Evolutionary conservation across 73 alveolate genomes (phyloP).

Genomic region (Symbiodinium natans): DNA sequence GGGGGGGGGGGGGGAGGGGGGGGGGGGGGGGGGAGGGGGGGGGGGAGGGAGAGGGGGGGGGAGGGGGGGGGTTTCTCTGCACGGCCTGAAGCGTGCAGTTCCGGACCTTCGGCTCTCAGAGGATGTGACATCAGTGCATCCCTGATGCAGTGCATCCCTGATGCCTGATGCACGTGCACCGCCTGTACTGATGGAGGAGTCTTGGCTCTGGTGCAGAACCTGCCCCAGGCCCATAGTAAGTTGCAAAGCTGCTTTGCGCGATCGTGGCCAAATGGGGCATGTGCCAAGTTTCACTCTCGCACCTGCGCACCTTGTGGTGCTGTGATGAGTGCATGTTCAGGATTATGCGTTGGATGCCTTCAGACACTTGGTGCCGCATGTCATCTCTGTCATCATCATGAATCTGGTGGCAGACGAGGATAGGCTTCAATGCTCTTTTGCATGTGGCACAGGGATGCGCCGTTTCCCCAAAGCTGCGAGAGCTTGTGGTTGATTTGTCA

Average conservation of each 20-base stretch:
- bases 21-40: no score
- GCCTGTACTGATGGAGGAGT: no score
- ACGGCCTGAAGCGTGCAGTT: no score
- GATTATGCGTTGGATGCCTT: background rate
- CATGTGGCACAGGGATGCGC: no score
- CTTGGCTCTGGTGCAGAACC: background rate
- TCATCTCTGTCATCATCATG: constrained; percentile 6
- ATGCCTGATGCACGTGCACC: no score
- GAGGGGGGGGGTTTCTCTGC: no score
- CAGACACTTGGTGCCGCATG: background rate
- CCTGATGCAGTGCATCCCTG: no score
- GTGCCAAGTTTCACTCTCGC: background rate
- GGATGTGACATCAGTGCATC: no score
- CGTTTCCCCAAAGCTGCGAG: no score
- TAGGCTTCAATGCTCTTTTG: background rate
- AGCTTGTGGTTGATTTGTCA: background rate
- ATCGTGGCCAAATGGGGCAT: background rate
- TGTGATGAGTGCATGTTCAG: background rate
- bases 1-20: no score
- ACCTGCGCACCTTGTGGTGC: background rate
- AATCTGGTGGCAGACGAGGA: constrained; percentile 14
- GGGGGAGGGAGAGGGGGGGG: no score
- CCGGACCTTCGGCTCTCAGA: no score
- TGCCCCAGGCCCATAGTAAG: background rate
- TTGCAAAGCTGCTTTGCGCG: background rate